A percentile compares a stretch with the other conserved stretches of the same genome.
phyloP scores from a whole-genome alignment of 2,329 filamentous ascomycete genomes.

The Trichothecium roseum region DNA sequence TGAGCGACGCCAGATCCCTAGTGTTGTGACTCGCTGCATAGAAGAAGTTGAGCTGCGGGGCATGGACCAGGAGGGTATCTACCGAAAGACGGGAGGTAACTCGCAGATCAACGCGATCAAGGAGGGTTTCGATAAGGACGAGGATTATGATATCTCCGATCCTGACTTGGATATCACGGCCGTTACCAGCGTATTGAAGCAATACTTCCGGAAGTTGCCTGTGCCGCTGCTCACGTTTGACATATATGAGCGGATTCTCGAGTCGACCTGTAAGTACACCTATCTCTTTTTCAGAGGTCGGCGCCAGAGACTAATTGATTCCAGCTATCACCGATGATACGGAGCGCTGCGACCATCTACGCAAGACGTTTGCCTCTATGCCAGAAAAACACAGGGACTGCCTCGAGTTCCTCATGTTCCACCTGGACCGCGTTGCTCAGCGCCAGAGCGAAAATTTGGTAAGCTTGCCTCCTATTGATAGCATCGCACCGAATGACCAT shows the following conservation, averaged over 20 bases:
- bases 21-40: constrained; percentile 85
- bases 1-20: constrained; percentile 81
- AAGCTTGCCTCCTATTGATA: constrained; percentile 17
- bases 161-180: constrained; percentile 91
- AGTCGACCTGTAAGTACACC: constrained; percentile 56
- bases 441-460: constrained; percentile 78
- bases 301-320: constrained; percentile 10
- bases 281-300: background rate
- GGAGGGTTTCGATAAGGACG: constrained; percentile 78
- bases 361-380: constrained; percentile 64
- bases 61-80: constrained; percentile 97
- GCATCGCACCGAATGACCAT: background rate
- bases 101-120: constrained; percentile 85
- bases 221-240: constrained; percentile 84
- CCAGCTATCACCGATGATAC: constrained; percentile 53
- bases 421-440: constrained; percentile 76
- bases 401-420: constrained; percentile 88
- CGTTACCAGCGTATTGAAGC: constrained; percentile 90
- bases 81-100: constrained; percentile 91
- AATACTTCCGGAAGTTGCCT: constrained; percentile 92
- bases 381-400: constrained; percentile 80
- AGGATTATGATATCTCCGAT: constrained; percentile 87
- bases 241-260: constrained; percentile 80
- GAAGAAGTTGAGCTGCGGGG: constrained; percentile 92
- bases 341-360: constrained; percentile 61